Percentiles rank a stretch among this genome's conserved stretches.
Conservation (phyloP, 345 rosid species). For the Raphanus raphanistrum region DNA sequence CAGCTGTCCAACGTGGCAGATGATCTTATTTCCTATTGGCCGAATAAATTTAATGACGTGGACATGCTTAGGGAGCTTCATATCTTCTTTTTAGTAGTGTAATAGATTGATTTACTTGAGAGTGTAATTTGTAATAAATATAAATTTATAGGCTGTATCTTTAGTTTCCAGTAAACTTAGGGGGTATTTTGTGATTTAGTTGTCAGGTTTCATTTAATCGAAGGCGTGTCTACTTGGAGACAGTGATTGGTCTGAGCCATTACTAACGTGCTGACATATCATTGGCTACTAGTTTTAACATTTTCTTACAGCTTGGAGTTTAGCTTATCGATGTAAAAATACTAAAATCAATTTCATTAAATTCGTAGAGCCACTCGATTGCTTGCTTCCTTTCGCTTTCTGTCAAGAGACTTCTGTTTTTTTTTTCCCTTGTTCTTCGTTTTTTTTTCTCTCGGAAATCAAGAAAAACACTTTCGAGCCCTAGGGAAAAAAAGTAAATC, state of each 20-base stretch:
- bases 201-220: conserved; percentile 4
- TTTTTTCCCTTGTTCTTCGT: not conserved
- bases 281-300: conserved; percentile 16
- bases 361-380: conserved; percentile 41
- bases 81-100: too few relatives aligned
- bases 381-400: conserved; percentile 35
- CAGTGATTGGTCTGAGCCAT: conserved; percentile 23
- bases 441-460: not conserved
- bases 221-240: conserved; percentile 28
- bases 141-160: not conserved
- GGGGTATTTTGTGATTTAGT: conserved; percentile 18
- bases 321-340: conserved; percentile 8
- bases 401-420: conserved; percentile 26
- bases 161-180: not conserved
- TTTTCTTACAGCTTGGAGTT: conserved; percentile 18
- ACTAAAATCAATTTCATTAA: conserved; percentile 2
- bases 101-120: not conserved
- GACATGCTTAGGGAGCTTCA: too few relatives aligned
- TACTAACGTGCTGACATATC: conserved; percentile 5
- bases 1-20: too few relatives aligned
- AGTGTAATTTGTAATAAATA: not conserved
- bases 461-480: conserved; percentile 35
- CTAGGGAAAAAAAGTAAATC: conserved; percentile 1
- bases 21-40: too few relatives aligned
- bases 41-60: too few relatives aligned